Evolutionary conservation across 352 stramenopile species (phyloP).

Genomic region (Phytophthora quininea): DNA sequence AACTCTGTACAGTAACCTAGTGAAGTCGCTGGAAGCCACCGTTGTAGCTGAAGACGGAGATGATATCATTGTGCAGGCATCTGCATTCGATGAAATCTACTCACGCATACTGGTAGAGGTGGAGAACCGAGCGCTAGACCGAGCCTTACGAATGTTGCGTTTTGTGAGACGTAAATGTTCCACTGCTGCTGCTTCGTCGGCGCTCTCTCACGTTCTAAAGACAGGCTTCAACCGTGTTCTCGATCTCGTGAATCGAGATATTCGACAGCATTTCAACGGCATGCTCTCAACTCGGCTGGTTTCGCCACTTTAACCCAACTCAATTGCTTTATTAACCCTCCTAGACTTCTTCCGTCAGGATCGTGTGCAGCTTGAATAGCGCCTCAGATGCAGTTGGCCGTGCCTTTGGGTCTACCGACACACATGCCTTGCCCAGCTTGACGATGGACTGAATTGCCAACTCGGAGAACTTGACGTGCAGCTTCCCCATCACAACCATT

Average conservation of each 20-base stretch:
- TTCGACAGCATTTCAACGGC: conserved; percentile 54
- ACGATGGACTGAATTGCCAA: conserved; percentile 19
- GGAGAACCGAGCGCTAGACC: conserved; percentile 59
- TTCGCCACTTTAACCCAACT: conserved; percentile 32
- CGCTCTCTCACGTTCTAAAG: conserved; percentile 18
- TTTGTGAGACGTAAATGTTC: conserved; percentile 73
- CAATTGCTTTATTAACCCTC: neutral
- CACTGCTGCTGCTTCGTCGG: neutral
- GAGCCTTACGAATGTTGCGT: conserved; percentile 69
- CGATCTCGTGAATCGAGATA: conserved; percentile 61
- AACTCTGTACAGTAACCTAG: conserved; percentile 45
- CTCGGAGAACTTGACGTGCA: conserved; percentile 49
- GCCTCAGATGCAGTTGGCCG: conserved; percentile 44
- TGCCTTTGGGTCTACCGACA: conserved; percentile 36
- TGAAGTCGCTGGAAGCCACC: conserved; percentile 25
- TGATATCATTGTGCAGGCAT: conserved; percentile 2
- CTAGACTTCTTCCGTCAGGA: conserved; percentile 22
- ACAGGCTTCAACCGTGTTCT: conserved; percentile 70
- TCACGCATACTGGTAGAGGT: conserved; percentile 75
- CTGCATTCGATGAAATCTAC: conserved; percentile 77
- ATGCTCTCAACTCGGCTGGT: conserved; percentile 45
- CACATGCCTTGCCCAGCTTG: conserved; percentile 40
- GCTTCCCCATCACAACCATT: conserved; percentile 47
- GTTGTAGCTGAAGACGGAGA: neutral
- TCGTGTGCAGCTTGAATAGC: conserved; percentile 47